Evolutionary conservation across 345 rosid genomes (phyloP), one percentile per base, ranked within the genome.

Genomic region (Viola odorata): DNA sequence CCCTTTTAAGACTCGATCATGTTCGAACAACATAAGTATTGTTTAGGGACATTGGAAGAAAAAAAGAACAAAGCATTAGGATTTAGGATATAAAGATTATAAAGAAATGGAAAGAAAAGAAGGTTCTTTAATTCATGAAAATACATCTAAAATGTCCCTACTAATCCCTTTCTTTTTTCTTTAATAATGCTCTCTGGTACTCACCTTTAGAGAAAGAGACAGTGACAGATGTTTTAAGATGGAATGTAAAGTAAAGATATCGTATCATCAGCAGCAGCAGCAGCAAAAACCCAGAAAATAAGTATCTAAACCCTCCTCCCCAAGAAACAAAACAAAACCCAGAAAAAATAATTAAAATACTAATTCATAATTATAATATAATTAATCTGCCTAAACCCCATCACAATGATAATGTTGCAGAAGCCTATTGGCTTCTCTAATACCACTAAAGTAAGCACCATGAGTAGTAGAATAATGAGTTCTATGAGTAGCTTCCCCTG

Each of bases 401-500:
- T 58, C 65, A 80, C 78, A 76, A 37, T 80, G 74, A 75, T 89
- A 94, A 72, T 90, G 88, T 77, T 89, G 78, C 61, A 94, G 95
- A 77, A 94, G 91, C 85, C 99, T 83, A 74, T 77, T 76, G 76
- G 99, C 97, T 84, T 94, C 96, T 45, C 97, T 94, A 57, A 90
- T 77, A 44, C 96, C 97, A 76, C 99, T 94, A 68, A 77, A 84
- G 74, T 89, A 94, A 61, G 99, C 99, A 41, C 99, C 99, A 59
- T 94, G 99, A 48, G 99, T 89, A 4, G 99, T 90, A 4, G 99
- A 94, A 67, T 94, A 94, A 61, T 94, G 97, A 45, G 90, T 89
- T 78, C 96, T 83, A 63, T 94, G 97, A 14, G 99, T 94, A 53
- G 91, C 97, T 66, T 94, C 99, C 67, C 99, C 99, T 57, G 99